Conservation (phyloP, 441 rosid genomes). For the Arabidopsis hybrid region DNA sequence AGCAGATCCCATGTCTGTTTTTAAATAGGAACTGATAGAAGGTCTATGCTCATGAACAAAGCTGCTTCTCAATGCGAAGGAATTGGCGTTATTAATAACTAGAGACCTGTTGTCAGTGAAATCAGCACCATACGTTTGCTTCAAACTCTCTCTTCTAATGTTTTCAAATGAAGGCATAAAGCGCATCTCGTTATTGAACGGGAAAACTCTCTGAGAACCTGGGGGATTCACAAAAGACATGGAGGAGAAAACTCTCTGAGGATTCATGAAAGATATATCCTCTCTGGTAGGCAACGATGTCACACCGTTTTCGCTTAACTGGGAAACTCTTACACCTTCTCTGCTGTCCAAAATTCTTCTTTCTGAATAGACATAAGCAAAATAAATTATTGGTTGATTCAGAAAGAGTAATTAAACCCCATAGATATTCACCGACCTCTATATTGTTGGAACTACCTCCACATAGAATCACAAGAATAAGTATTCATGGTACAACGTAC, state of each 20-base stretch:
- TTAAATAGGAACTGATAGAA: conserved; percentile 49
- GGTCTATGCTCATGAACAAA: conserved; percentile 56
- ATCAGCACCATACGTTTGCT: conserved; percentile 45
- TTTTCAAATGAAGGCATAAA: conserved; percentile 49
- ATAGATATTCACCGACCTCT: conserved; percentile 4
- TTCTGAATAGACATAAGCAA: conserved; percentile 34
- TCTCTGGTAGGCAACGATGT: conserved; percentile 35
- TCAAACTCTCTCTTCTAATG: conserved; percentile 48
- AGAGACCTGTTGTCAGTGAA: conserved; percentile 49
- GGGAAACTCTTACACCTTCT: conserved; percentile 28
- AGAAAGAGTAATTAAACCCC: conserved; percentile 6
- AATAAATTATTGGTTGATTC: conserved; percentile 1
- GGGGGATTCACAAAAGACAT: conserved; percentile 45
- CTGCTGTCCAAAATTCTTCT: conserved; percentile 26
- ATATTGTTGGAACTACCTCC: background rate
- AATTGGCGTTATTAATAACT: conserved; percentile 46
- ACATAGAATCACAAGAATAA: conserved; percentile 22
- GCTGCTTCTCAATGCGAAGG: conserved; percentile 50
- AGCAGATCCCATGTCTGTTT: conserved; percentile 44
- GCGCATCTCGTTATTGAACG: conserved; percentile 48
- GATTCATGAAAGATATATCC: conserved; percentile 46
- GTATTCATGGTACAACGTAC: conserved; percentile 51
- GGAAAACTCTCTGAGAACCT: conserved; percentile 45
- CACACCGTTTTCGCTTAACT: conserved; percentile 16
- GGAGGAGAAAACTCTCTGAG: conserved; percentile 46